These are phyloP conservation scores for Aspergillus avenaceus DNA, from an alignment of 495 filamentous ascomycete species.

Conservation along the genomic window DNA sequence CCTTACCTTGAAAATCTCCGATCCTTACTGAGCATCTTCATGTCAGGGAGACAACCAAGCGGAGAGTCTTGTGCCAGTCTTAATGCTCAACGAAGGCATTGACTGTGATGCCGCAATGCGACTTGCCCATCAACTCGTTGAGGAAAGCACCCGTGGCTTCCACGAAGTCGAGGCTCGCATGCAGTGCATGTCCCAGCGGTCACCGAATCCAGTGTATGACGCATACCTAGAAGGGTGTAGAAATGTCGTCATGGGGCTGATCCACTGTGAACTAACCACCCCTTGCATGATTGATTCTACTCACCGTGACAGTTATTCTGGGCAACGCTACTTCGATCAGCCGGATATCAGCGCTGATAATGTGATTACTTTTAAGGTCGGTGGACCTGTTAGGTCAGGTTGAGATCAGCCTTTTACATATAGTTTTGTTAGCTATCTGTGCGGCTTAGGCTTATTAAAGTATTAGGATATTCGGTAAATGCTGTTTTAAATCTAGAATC, in stretches of 20 bases:
- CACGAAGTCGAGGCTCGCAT: not conserved
- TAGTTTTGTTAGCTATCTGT: no score
- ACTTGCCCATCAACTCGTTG: not conserved
- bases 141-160: not conserved
- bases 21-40: not conserved
- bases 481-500: no score
- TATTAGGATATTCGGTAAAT: no score
- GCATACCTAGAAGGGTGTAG: slow-evolving; percentile 1
- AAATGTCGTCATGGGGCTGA: slow-evolving; percentile 4
- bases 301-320: not conserved
- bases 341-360: not conserved
- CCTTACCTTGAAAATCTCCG: not conserved
- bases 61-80: slow-evolving; percentile 7
- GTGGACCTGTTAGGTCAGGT: no score
- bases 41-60: slow-evolving; percentile 5
- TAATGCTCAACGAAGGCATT: slow-evolving; percentile 7
- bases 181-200: not conserved
- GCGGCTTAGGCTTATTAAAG: no score
- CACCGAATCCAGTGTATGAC: not conserved
- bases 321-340: not conserved
- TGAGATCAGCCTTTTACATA: no score
- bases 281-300: not conserved
- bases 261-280: slow-evolving; percentile 1
- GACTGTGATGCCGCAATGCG: slow-evolving; percentile 5
- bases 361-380: not conserved